These are phyloP conservation scores for Colletotrichum neosansevieriae DNA, from an alignment of 2,329 filamentous ascomycete species.

Conservation along the genomic window DNA sequence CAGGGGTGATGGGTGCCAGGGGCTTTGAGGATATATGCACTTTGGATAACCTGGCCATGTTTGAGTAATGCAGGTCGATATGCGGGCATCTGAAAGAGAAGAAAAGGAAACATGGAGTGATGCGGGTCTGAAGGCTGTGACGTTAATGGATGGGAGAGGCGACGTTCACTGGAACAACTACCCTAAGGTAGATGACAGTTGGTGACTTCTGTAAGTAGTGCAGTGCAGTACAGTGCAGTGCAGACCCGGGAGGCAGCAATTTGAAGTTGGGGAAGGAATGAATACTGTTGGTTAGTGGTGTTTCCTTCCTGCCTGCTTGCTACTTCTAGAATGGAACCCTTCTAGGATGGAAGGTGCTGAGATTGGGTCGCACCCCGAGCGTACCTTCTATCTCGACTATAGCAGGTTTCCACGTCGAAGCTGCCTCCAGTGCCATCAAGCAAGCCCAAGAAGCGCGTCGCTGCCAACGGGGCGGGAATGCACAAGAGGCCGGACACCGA, in stretches of 20 bases:
- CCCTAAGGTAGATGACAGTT: background rate
- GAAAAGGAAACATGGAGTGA: background rate
- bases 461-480: too few relatives aligned
- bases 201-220: background rate
- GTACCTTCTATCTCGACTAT: background rate
- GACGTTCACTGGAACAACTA: background rate
- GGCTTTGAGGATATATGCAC: background rate
- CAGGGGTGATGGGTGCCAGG: background rate
- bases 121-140: slow-evolving; percentile 2
- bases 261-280: background rate
- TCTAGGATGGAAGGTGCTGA: background rate
- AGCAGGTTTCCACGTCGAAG: too few relatives aligned
- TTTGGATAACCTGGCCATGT: background rate
- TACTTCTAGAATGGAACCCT: background rate
- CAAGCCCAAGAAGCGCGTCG: too few relatives aligned
- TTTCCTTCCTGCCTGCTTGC: background rate
- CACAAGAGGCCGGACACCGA: too few relatives aligned
- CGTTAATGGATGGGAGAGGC: slow-evolving; percentile 3
- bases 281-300: background rate
- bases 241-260: background rate
- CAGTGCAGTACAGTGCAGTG: background rate
- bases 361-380: background rate
- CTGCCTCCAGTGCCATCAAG: too few relatives aligned
- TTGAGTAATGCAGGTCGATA: background rate
- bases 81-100: background rate